Conservation (phyloP, 352 stramenopile species). For the Aphanomyces invadans region DNA sequence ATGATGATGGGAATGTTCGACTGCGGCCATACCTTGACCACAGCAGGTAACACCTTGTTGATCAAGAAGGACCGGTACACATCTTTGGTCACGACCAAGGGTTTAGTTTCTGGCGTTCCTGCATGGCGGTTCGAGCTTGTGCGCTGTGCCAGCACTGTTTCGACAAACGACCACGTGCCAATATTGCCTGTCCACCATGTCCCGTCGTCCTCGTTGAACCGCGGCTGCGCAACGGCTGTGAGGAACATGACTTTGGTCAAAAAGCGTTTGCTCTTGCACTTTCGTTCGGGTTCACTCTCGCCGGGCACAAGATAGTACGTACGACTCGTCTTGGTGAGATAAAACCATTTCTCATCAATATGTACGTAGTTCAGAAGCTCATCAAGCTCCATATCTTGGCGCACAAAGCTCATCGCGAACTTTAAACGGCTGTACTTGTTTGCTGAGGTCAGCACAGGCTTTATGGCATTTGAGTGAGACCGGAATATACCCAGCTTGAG, state of each 20-base stretch:
- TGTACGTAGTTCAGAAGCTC: background rate
- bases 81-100: background rate
- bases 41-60: background rate
- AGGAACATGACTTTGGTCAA: constrained; percentile 42
- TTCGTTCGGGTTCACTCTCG: constrained; percentile 11
- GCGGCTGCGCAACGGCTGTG: constrained; percentile 33
- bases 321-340: constrained; percentile 32
- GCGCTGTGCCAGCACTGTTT: constrained; percentile 22
- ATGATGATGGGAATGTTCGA: background rate
- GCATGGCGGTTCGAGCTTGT: constrained; percentile 23
- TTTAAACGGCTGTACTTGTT: background rate
- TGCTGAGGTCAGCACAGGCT: background rate
- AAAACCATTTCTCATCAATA: constrained; percentile 33
- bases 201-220: constrained; percentile 32
- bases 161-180: constrained; percentile 33
- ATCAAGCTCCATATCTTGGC: background rate
- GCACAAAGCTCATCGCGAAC: background rate
- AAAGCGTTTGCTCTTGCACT: constrained; percentile 21
- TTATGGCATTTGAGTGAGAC: background rate
- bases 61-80: background rate
- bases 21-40: background rate
- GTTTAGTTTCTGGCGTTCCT: constrained; percentile 19
- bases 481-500: background rate
- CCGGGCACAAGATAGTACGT: constrained; percentile 19
- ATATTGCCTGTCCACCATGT: constrained; percentile 39